Evolutionary conservation across 345 rosid genomes (phyloP), one percentile per base, ranked within the genome.

Genomic region (Cardamine occulta): DNA sequence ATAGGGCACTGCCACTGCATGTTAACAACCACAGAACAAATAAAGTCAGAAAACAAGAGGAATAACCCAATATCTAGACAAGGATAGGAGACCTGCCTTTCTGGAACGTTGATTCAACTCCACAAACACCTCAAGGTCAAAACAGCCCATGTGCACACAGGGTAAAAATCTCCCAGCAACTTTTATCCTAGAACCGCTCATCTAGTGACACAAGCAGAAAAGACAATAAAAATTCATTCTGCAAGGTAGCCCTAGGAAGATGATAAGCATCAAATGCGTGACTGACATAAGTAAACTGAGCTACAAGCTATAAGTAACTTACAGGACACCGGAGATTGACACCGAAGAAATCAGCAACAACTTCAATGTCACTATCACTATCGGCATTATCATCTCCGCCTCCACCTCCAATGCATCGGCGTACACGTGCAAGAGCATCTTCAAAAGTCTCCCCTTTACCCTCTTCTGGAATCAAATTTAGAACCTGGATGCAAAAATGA

Each of bases 1-100:
- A 87, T 78, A 29, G 99, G 99, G 78, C 98, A 95, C 80, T 95
- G 99, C 99, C 99, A 95, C 99, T 95, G 94, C 80, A 81, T 44
- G 70, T 68, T 55, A 29, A 55, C 45, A 66, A 62, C 21, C 57
- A 53, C 29, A 61, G 32, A 60, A 53, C 63, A 81, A 80, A 54
- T 44, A 0, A 60, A 64, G 57, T 75, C 70, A 61, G 75, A 58
- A 64, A 60, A 69, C 18, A 32, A 70, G 47, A 42, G 47, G 17
- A 73, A 48, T 37, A 66, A 39, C 57, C 42, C 15, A 32, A 24
- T 52, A 35, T 26, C 15, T 54, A 19, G 31, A 49, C 53, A 28
- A 47, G 15, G 45, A 63, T 42, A 42, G 72, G 59, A 53, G 55
- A 72, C 91, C 76, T 84, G 85, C 99, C 98, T 95, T 95, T 83